These are phyloP conservation scores for Ciborinia camelliae DNA, from an alignment of 2,329 filamentous ascomycete genomes.

Conservation along the genomic window DNA sequence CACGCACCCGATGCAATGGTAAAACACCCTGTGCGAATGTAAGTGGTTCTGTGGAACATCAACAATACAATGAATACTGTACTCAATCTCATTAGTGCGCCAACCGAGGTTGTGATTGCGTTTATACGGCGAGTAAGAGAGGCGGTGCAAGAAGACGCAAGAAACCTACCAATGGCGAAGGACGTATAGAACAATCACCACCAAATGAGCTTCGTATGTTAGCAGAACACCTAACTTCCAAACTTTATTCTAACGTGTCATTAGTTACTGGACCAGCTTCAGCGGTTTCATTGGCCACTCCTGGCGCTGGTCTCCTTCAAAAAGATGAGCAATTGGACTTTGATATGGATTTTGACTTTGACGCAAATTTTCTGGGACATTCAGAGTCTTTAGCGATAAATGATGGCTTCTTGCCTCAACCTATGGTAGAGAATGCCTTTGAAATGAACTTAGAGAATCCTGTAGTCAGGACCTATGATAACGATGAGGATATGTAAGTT, in stretches of 20 bases:
- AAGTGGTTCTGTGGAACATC: conserved; percentile 25
- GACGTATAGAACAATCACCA: neutral
- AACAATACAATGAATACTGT: neutral
- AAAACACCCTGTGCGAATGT: conserved; percentile 45
- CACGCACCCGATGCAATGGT: conserved; percentile 48
- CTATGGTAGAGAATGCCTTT: conserved; percentile 19
- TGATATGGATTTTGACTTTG: conserved; percentile 4
- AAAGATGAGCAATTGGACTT: conserved; percentile 6
- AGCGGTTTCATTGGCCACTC: conserved; percentile 10
- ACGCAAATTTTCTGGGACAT: neutral
- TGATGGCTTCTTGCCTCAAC: conserved; percentile 22
- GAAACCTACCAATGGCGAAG: conserved; percentile 15
- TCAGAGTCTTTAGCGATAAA: conserved; percentile 11
- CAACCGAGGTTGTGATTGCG: conserved; percentile 34
- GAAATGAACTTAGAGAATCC: neutral
- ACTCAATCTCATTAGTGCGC: conserved; percentile 26
- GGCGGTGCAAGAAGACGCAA: conserved; percentile 34
- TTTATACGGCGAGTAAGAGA: conserved; percentile 34
- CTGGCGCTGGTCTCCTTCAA: conserved; percentile 15
- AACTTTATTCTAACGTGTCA: neutral
- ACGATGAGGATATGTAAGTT: conserved; percentile 33
- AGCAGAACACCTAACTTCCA: neutral
- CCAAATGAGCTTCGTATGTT: conserved; percentile 17
- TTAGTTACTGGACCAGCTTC: conserved; percentile 16
- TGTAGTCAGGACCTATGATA: conserved; percentile 27